phyloP scores from a whole-genome alignment of 305 asterid species.

The Solanum chacoense region DNA sequence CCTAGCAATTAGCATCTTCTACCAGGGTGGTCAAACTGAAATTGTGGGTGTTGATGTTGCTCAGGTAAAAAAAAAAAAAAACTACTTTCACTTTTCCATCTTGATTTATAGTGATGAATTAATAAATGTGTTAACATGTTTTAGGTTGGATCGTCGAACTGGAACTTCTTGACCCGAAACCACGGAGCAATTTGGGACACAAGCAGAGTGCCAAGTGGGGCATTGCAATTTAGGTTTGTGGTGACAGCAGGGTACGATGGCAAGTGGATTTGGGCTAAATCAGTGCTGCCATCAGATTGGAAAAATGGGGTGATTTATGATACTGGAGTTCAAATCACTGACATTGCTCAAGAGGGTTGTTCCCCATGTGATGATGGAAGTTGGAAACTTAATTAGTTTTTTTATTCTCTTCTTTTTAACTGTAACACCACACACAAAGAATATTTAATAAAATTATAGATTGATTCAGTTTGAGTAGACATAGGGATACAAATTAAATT shows the following conservation, averaged over 20 bases:
- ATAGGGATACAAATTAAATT: background rate
- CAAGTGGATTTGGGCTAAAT: constrained; percentile 63
- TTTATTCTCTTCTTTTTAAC: background rate
- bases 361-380: constrained; percentile 36
- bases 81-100: background rate
- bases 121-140: background rate
- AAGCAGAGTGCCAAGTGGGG: constrained; percentile 63
- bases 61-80: constrained; percentile 21
- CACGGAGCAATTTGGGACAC: constrained; percentile 79
- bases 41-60: constrained; percentile 53
- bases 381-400: constrained; percentile 19
- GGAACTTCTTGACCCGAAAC: constrained; percentile 54
- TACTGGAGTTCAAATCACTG: constrained; percentile 58
- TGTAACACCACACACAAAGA: background rate
- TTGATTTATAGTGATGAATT: background rate
- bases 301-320: constrained; percentile 38
- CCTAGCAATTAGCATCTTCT: constrained; percentile 47
- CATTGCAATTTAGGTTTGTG: constrained; percentile 53
- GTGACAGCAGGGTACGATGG: constrained; percentile 83
- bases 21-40: constrained; percentile 88
- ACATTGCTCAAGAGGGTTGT: constrained; percentile 66
- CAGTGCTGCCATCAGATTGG: constrained; percentile 62
- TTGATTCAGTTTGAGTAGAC: background rate
- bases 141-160: constrained; percentile 46
- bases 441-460: background rate